Evolutionary conservation across 176 grass and related monocot species (phyloP).

Genomic region (Oryza glaberrima): DNA sequence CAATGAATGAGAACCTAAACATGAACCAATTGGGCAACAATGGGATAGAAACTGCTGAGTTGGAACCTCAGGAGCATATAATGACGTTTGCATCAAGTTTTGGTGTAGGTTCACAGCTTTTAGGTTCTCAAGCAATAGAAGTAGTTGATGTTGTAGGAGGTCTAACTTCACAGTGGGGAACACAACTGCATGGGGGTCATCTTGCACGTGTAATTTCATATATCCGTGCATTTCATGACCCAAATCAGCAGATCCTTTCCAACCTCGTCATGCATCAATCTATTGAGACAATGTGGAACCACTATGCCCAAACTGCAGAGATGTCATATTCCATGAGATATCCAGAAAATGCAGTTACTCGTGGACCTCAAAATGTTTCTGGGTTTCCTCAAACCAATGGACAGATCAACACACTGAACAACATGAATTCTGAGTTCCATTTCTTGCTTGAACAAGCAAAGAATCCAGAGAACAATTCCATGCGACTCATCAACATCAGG

Average conservation of each 20-base stretch:
- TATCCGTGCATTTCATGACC: neutral
- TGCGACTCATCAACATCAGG: constrained; percentile 37
- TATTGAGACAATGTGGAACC: neutral
- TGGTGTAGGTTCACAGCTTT: neutral
- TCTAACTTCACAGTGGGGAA: too few species aligned
- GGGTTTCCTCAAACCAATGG: neutral
- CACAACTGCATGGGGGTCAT: too few species aligned
- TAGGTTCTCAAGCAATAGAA: neutral
- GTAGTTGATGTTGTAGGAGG: neutral
- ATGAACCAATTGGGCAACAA: neutral
- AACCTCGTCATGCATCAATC: neutral
- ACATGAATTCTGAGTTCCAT: neutral
- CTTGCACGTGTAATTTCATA: neutral
- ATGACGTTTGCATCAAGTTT: neutral
- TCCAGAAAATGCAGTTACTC: neutral
- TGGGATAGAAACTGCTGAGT: neutral
- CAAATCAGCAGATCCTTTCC: neutral
- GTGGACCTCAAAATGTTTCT: neutral
- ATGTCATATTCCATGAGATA: neutral
- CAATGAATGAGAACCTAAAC: neutral
- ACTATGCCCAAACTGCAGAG: neutral
- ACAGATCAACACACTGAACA: neutral
- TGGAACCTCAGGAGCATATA: neutral
- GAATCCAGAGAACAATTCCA: neutral
- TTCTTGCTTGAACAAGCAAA: constrained; percentile 23